phyloP scores from a whole-genome alignment of 164 flowering plant species.

The Nymphaea colorata region DNA sequence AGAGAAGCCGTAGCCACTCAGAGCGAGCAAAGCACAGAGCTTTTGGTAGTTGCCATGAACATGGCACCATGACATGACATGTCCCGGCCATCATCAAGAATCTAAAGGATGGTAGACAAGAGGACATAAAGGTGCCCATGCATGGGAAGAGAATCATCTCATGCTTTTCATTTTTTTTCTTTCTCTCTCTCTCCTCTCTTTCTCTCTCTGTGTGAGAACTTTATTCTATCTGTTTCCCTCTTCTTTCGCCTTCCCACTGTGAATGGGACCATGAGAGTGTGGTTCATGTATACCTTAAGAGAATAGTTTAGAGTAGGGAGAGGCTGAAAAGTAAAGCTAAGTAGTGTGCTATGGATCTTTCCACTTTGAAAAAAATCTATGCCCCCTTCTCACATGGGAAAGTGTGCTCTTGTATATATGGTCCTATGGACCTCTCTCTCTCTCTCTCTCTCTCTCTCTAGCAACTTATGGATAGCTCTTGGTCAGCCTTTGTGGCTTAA shows the following conservation, averaged over 20 bases:
- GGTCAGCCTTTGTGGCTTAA: too few relatives aligned
- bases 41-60: constrained; percentile 13
- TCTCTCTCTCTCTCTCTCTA: too few relatives aligned
- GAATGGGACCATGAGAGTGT: constrained; percentile 35
- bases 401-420: constrained; percentile 31
- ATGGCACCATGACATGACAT: constrained; percentile 37
- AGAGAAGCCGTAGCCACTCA: constrained; percentile 21
- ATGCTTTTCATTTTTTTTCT: constrained; percentile 23
- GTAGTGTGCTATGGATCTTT: constrained; percentile 24
- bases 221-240: constrained; percentile 10
- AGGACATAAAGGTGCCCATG: constrained; percentile 24
- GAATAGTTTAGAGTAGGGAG: constrained; percentile 62
- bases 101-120: constrained; percentile 3
- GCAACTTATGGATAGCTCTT: too few relatives aligned
- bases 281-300: constrained; percentile 31
- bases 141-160: constrained; percentile 26
- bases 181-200: constrained; percentile 5
- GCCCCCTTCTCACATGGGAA: constrained; percentile 42
- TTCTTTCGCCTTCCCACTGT: constrained; percentile 8
- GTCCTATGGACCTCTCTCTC: too few relatives aligned
- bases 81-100: constrained; percentile 15
- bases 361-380: constrained; percentile 23
- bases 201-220: constrained; percentile 6
- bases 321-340: constrained; percentile 35
- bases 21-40: background rate